A percentile compares a stretch with the other conserved stretches of the same genome.
Conservation (phyloP, 345 rosid species). For the Hibiscus mutabilis region DNA sequence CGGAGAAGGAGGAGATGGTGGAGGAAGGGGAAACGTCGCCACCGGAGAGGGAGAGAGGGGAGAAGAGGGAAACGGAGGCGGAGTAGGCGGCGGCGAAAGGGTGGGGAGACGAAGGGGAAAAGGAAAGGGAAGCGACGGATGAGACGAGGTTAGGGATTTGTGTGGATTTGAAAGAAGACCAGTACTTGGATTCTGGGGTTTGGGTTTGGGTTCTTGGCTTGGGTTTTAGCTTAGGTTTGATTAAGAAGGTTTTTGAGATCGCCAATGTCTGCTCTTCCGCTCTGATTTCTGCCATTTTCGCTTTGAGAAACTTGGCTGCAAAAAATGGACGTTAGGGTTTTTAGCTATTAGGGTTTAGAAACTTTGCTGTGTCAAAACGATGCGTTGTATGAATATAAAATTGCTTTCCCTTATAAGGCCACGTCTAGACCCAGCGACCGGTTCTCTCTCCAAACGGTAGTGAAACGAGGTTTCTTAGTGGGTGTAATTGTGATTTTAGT, state of each 20-base stretch:
- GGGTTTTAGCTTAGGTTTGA: constrained; percentile 66
- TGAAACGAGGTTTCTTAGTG: too few relatives aligned
- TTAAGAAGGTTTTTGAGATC: constrained; percentile 42
- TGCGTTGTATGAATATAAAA: neutral
- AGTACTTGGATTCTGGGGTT: constrained; percentile 74
- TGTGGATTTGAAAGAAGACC: constrained; percentile 85
- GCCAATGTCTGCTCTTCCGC: constrained; percentile 3
- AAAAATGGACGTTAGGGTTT: neutral
- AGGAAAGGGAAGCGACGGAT: constrained; percentile 52
- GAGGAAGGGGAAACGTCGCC: constrained; percentile 20
- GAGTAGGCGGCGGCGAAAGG: constrained; percentile 72
- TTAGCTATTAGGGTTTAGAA: neutral
- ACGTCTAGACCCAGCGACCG: too few relatives aligned
- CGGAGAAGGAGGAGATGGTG: constrained; percentile 54
- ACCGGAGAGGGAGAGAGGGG: constrained; percentile 36
- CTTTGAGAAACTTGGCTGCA: neutral
- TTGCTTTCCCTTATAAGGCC: too few relatives aligned
- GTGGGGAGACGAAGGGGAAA: constrained; percentile 57
- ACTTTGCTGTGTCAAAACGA: neutral
- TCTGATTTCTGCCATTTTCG: constrained; percentile 5
- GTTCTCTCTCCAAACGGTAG: too few relatives aligned
- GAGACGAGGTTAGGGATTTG: constrained; percentile 46
- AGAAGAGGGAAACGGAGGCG: constrained; percentile 55
- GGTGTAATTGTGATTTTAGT: too few relatives aligned
- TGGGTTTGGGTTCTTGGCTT: constrained; percentile 47